These are phyloP conservation scores for Sarcodon aspratus DNA, from an alignment of 768 basidiomycete species.

Conservation along the genomic window DNA sequence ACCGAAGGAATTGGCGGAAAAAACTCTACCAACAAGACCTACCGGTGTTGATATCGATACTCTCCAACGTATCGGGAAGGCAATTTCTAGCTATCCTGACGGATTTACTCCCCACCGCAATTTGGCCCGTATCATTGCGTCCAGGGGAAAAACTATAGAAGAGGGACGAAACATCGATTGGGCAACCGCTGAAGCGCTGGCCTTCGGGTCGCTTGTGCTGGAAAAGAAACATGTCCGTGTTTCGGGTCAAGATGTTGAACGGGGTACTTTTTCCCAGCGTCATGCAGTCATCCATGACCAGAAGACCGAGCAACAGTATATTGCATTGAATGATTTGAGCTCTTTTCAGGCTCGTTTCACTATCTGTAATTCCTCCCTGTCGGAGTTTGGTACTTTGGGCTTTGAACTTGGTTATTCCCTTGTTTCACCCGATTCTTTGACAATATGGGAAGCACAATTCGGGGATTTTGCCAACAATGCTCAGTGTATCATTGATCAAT, in stretches of 20 bases:
- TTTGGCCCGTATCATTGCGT: conserved; percentile 81
- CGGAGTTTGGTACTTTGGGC: conserved; percentile 89
- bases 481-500: conserved; percentile 97
- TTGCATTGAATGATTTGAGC: conserved; percentile 83
- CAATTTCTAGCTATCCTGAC: conserved; percentile 76
- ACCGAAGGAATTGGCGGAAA: conserved; percentile 88
- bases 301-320: conserved; percentile 79
- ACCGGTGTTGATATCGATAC: conserved; percentile 73
- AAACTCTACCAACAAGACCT: conserved; percentile 79
- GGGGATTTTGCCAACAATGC: conserved; percentile 98
- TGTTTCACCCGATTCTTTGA: conserved; percentile 85
- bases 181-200: conserved; percentile 97
- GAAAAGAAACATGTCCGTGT: conserved; percentile 92
- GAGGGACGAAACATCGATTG: conserved; percentile 93
- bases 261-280: conserved; percentile 97
- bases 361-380: conserved; percentile 93
- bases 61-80: conserved; percentile 77
- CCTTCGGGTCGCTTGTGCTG: conserved; percentile 86
- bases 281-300: conserved; percentile 98
- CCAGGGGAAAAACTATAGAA: conserved; percentile 82
- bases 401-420: conserved; percentile 99
- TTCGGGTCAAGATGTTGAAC: conserved; percentile 97
- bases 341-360: conserved; percentile 87
- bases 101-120: conserved; percentile 87
- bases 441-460: conserved; percentile 98